Conservation (phyloP, 1,284 basidiomycete species). For the Tranzscheliella williamsii region DNA sequence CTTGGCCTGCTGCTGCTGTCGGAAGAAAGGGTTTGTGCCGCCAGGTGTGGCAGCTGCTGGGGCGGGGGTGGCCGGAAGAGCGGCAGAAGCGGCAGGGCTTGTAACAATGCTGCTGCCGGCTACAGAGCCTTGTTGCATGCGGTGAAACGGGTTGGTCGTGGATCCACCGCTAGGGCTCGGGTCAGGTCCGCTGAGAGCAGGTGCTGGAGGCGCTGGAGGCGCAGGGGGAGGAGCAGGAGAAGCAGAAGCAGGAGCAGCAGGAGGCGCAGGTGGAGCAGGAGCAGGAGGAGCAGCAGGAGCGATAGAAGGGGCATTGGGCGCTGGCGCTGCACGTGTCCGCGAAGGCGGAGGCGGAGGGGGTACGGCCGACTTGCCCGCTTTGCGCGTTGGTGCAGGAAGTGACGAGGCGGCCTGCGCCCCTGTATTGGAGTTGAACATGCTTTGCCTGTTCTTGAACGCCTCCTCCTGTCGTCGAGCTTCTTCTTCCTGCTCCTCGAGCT, state of each 20-base stretch:
- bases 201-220: slow-evolving; percentile 18
- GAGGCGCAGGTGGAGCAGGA: slow-evolving; percentile 28
- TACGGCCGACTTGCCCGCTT: slow-evolving; percentile 24
- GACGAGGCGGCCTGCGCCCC: slow-evolving; percentile 1
- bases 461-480: slow-evolving; percentile 50
- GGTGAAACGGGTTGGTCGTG: slow-evolving; percentile 54
- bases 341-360: slow-evolving; percentile 34
- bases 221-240: slow-evolving; percentile 9
- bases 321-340: slow-evolving; percentile 26
- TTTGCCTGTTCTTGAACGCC: slow-evolving; percentile 51
- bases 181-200: slow-evolving; percentile 2
- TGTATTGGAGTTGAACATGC: slow-evolving; percentile 34
- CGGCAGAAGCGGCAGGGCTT: slow-evolving; percentile 9
- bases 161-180: slow-evolving; percentile 20
- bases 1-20: slow-evolving; percentile 14
- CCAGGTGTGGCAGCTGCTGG: slow-evolving; percentile 16
- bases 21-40: slow-evolving; percentile 56
- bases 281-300: slow-evolving; percentile 13
- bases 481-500: slow-evolving; percentile 54
- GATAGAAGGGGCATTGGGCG: slow-evolving; percentile 31
- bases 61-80: not conserved
- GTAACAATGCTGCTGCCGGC: not conserved
- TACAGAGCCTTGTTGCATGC: slow-evolving; percentile 43
- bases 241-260: slow-evolving; percentile 14
- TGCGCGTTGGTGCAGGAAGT: slow-evolving; percentile 47